Evolutionary conservation across 805 yeast species (phyloP), one percentile per base, ranked within the genome.

Genomic region (Torulaspora indica): DNA sequence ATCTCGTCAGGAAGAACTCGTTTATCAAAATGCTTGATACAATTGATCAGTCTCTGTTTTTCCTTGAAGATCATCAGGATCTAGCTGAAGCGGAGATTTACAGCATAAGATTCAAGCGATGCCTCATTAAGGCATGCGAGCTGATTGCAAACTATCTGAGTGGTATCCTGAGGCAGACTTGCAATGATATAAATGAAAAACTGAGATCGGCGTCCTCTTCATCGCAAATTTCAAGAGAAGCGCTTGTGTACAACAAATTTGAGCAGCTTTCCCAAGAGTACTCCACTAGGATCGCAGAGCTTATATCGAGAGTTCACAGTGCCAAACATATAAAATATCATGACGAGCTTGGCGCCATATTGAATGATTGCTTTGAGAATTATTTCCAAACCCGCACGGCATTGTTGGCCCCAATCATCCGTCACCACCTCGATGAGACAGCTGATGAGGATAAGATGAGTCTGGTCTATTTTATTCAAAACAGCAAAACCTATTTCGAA

Each of bases 61-160:
- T 86, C 59, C 71, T 81, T 4, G 69, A 72, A 7, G 64, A 67
- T 2, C 76, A 81, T 42, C 63, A 70, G 5, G 80, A 80, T 45
- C 83, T 84, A 56, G 80, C 77, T 57, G 95, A 89, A 42, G 69
- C 77, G 8, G 91, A 81, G 22, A 58, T 78, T 1, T 88, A 85
- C 60, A 75, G 74, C 38, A 77, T 80, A 50, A 75, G 90, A 46
- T 87, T 86, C 66, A 78, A 85, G 49, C 95, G 86, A 55, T 86
- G 96, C 56, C 72, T 88, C 74, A 80, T 90, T 1, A 74, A 96
- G 46, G 82, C 95, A 1, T 71, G 88, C 37, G 79, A 93, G 0
- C 69, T 91, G 47, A 77, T 88, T 12, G 75, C 82, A 50, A 85
- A 82, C 55, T 87, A 81, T 58, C 64, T 85, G 43, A 71, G 70